phyloP scores from a whole-genome alignment of 331 rosid genomes.

The Pyrus hybrid region DNA sequence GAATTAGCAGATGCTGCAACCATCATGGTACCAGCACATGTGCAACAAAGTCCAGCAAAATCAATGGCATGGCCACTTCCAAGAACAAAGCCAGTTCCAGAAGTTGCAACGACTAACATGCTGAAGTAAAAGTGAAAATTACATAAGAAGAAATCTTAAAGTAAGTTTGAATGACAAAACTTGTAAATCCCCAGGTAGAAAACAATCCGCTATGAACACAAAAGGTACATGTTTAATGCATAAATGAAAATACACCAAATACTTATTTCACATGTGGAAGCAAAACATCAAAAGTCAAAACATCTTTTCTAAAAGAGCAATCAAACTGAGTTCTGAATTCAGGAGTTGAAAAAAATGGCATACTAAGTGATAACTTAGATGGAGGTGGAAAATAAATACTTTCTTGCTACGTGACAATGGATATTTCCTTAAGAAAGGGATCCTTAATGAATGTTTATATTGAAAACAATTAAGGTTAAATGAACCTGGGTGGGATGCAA shows the following conservation, averaged over 20 bases:
- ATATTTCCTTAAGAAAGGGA: too few species aligned
- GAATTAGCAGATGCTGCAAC: constrained; percentile 94
- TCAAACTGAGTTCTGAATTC: background rate
- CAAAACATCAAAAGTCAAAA: background rate
- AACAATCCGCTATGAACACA: background rate
- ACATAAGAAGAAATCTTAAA: background rate
- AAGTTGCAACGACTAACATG: constrained; percentile 92
- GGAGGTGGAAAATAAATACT: background rate
- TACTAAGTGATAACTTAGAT: background rate
- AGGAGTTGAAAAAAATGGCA: background rate
- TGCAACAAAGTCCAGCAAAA: constrained; percentile 57
- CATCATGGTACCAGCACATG: constrained; percentile 98
- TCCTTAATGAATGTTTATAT: too few species aligned
- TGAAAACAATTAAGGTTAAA: too few species aligned
- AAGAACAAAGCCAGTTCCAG: constrained; percentile 92
- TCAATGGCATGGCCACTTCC: constrained; percentile 70
- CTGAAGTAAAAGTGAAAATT: constrained; percentile 29
- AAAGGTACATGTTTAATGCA: background rate
- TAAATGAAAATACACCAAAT: background rate
- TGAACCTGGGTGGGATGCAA: too few species aligned
- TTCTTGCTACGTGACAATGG: too few species aligned
- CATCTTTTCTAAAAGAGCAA: background rate
- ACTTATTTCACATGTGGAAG: background rate
- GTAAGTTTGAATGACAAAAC: background rate
- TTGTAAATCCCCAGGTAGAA: background rate